A percentile compares a stretch with the other conserved stretches of the same genome.
Evolutionary conservation across 2,329 filamentous ascomycete genomes (phyloP).

Genomic region (Nothopassalora personata): DNA sequence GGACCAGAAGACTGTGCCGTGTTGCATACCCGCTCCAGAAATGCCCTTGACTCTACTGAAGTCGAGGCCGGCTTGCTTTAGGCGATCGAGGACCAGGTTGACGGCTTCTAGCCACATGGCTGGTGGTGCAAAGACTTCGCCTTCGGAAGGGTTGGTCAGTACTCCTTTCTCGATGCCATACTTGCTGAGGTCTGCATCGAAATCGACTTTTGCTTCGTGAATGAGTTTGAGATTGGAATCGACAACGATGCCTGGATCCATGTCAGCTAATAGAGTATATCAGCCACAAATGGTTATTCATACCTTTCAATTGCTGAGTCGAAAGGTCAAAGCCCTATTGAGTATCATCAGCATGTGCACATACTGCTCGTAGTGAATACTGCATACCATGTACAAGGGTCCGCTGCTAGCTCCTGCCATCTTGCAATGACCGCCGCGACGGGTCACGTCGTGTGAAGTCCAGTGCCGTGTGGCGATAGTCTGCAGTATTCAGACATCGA

Average conservation of each 20-base stretch:
- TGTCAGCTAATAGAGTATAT: no score
- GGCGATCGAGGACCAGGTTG: conserved; percentile 71
- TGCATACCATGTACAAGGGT: conserved; percentile 16
- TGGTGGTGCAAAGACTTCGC: conserved; percentile 88
- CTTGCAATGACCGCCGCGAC: neutral
- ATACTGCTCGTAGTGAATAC: neutral
- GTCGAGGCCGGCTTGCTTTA: conserved; percentile 65
- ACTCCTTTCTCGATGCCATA: conserved; percentile 81
- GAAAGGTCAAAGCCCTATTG: conserved; percentile 78
- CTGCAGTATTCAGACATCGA: neutral
- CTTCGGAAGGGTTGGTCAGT: conserved; percentile 70
- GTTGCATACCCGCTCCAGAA: conserved; percentile 92
- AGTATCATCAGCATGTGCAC: neutral
- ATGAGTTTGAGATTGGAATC: conserved; percentile 74
- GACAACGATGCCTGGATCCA: conserved; percentile 66
- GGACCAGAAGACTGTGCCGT: conserved; percentile 94
- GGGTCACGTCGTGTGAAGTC: neutral
- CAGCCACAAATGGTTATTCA: neutral
- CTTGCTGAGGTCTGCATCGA: conserved; percentile 73
- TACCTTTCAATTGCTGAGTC: conserved; percentile 92
- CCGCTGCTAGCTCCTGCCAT: conserved; percentile 5
- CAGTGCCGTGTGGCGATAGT: neutral
- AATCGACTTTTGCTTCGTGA: conserved; percentile 86
- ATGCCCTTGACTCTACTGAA: conserved; percentile 72
- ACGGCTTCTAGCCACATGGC: conserved; percentile 92